These are phyloP conservation scores for Clonostachys solani DNA, from an alignment of 2,329 filamentous ascomycete genomes.

Conservation along the genomic window DNA sequence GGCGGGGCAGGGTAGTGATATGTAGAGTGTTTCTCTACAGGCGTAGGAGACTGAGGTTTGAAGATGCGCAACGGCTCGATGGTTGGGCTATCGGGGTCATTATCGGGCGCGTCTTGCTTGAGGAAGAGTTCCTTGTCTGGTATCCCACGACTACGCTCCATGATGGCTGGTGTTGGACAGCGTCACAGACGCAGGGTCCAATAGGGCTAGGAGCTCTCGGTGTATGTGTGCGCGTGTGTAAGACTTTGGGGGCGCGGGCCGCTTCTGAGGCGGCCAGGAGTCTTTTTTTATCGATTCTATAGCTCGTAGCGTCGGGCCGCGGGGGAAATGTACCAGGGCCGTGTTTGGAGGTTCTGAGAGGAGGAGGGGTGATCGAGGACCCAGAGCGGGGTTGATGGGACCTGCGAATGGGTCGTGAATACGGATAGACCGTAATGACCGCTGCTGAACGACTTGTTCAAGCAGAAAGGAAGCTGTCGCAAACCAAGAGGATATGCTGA, in stretches of 20 bases:
- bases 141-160: not conserved
- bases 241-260: not conserved
- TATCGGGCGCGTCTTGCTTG: conserved; percentile 41
- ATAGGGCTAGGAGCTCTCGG: not conserved
- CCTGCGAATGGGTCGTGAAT: not conserved
- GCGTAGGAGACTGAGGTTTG: conserved; percentile 67
- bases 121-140: conserved; percentile 1
- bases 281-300: not conserved
- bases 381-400: conserved; percentile 2
- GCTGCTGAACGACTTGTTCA: not conserved
- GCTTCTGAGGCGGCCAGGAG: not conserved
- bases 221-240: not conserved
- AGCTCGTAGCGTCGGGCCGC: not conserved
- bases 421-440: conserved; percentile 2
- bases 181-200: conserved; percentile 1
- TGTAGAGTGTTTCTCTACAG: conserved; percentile 30
- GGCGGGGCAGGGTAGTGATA: conserved; percentile 48
- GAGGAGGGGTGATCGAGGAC: not conserved
- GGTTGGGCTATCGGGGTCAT: conserved; percentile 63
- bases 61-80: conserved; percentile 75
- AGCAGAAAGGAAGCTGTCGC: not conserved
- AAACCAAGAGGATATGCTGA: no score
- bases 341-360: not conserved
- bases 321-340: not conserved
- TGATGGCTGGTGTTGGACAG: not conserved